Base-by-base conservation (phyloP, 2,329 filamentous ascomycete genomes). In the Colletotrichum acutatum region DNA sequence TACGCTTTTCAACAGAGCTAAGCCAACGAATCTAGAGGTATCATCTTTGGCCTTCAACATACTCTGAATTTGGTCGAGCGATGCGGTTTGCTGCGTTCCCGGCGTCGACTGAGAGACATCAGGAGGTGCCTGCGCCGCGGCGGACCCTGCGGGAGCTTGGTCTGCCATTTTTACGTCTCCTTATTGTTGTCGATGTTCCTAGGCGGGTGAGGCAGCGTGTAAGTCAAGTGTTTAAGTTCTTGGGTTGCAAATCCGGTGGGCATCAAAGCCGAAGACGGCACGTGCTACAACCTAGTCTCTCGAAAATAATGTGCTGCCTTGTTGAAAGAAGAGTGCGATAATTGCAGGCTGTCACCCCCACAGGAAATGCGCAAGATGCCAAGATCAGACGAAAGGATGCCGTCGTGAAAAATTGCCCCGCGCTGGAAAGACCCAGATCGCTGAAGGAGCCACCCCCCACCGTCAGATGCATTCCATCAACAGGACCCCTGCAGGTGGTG, bases 11-110 rank as follows among this genome's bases (percentile, higher is more conserved):
- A 93, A 85, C 26, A 93, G 84, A 1, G 91, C 90, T 26, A 94
- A 83, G 8, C 91, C 92, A 52, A 93, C 91, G 76, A 94, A 93
- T 77, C 90, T 87, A 24, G 90, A 89, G 0, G 92, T 93, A 78
- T 94, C 91, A 78, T 93, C 88, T 73, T 90, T 90, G 66, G 88
- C 81, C 66, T 84, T 83, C 42, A 94, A 85, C 3, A 93, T 85
- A 1, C 83, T 77, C 75, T 89, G 84, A 66, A 92, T 87, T 76
- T 88, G 88, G 63, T 86, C 81, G 64, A 90, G 83, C 67, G 67
- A 78, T 79, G 49, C 67, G 34, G 61, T 62, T 56, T 56, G 61
- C 34, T 68, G 70, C 7, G 70, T 64, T 8, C 53, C 53, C 66
- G 68, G 72, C 6, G 52, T 26, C 37, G 22, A 52, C 22, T 72